Evolutionary conservation across 2,329 filamentous ascomycete genomes (phyloP), one percentile per base, ranked within the genome.

Genomic region (Beauveria caledonica): DNA sequence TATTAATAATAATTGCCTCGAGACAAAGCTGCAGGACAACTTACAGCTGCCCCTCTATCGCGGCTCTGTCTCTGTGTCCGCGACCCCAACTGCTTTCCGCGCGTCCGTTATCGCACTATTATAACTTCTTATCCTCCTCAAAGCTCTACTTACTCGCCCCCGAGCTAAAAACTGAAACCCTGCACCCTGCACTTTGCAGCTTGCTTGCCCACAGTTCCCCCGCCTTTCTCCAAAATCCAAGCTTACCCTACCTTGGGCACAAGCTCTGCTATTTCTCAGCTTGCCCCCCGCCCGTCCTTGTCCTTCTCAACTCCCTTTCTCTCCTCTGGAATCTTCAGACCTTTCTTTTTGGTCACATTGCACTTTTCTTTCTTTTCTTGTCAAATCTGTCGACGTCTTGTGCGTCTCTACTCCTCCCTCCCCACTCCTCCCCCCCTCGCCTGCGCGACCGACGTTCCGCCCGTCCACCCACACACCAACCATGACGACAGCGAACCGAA

Each of bases 401-500:
- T 10, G 17, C 10, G 9, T 19, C 7, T 25, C 19, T 13, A 25
- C 21, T 42, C 40, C 17, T 42, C 25, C 9, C 6, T 46, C 17
- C 40, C 25, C 15, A n/a, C 40, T 27, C 53, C n/a, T 23, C 17
- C 17, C 5, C 27, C 45, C 36, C 33, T 33, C 33, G 13, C 25
- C 25, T 44, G n/a, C 27, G 54, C 54, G 25, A 40, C 55, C 29
- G 40, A 29, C 27, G 7, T 40, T 15, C 45, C n/a, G 25, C n/a
- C 44, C 13, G 11, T 10, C 44, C 49, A 15, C 10, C n/a, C 33
- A 15, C 10, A 15, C 33, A 39, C 55, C 49, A 66, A 42, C 65
- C 62, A 59, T 59, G 62, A 65, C 36, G 51, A 61, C 55, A 55
- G 45, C 52, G 39, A 50, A 44, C 11, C 48, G 39, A 29, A 56